Conservation (phyloP, 176 grass and related monocot genomes). For the Stipa capillata region DNA sequence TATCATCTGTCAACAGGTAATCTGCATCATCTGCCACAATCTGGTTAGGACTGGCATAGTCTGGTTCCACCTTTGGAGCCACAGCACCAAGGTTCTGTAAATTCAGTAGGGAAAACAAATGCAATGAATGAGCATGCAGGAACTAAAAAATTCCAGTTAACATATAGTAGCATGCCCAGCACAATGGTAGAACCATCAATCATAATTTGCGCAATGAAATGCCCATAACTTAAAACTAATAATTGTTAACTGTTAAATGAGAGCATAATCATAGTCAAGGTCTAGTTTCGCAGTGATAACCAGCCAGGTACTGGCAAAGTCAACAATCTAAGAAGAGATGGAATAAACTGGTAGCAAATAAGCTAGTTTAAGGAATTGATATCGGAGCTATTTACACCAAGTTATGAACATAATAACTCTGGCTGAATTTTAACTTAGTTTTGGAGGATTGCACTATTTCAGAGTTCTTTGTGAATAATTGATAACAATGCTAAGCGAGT, state of each 20-base stretch:
- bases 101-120: slow-evolving; percentile 11
- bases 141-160: background rate
- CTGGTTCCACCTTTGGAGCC: slow-evolving; percentile 31
- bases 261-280: background rate
- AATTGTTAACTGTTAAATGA: background rate
- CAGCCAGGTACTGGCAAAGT: background rate
- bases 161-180: background rate
- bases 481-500: background rate
- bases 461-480: background rate
- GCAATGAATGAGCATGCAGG: background rate
- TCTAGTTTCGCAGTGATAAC: background rate
- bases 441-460: background rate
- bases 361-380: background rate
- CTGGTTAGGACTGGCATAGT: slow-evolving; percentile 29
- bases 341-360: background rate
- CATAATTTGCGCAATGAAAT: background rate
- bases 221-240: background rate
- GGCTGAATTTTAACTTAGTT: no score
- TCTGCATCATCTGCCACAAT: slow-evolving; percentile 27
- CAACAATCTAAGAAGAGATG: background rate
- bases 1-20: slow-evolving; percentile 44
- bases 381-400: background rate
- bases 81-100: slow-evolving; percentile 23
- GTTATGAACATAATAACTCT: background rate
- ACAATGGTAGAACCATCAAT: background rate